Percentiles rank a stretch among this genome's conserved stretches.
phyloP scores from a whole-genome alignment of 1,284 basidiomycete genomes.

The Entoloma clypeatum region DNA sequence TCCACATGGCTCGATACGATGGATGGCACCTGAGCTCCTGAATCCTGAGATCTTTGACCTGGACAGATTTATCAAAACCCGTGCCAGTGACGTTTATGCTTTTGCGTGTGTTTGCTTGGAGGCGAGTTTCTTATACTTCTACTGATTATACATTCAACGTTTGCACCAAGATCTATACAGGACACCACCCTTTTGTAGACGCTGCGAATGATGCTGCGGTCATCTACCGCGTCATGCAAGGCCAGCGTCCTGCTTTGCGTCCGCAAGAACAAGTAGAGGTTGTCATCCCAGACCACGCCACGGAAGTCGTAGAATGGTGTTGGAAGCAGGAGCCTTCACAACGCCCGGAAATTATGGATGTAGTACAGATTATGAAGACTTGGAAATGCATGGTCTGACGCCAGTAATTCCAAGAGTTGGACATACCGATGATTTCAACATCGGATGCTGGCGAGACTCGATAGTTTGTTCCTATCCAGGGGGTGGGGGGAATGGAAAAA shows the following conservation, averaged over 20 bases:
- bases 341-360: conserved; percentile 19
- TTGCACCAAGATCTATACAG: conserved; percentile 20
- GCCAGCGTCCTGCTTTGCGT: conserved; percentile 12
- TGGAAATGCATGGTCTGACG: conserved; percentile 13
- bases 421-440: conserved; percentile 47
- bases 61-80: conserved; percentile 19
- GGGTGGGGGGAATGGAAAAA: conserved; percentile 23
- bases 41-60: conserved; percentile 23
- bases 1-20: conserved; percentile 21
- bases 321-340: conserved; percentile 18
- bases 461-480: conserved; percentile 23
- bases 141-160: neutral
- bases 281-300: conserved; percentile 13
- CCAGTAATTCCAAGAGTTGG: conserved; percentile 34
- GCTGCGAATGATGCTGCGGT: conserved; percentile 24
- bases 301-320: conserved; percentile 17
- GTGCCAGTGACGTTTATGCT: conserved; percentile 26
- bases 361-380: conserved; percentile 18
- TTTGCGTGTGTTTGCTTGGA: conserved; percentile 28
- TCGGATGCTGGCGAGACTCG: conserved; percentile 26
- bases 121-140: conserved; percentile 13
- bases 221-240: conserved; percentile 20
- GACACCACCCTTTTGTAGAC: conserved; percentile 24
- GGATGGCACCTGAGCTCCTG: conserved; percentile 28
- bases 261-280: conserved; percentile 5